Percentiles rank a stretch among this genome's conserved stretches.
These are phyloP conservation scores for Pythium apleroticum DNA, from an alignment of 352 stramenopile genomes.

Conservation along the genomic window DNA sequence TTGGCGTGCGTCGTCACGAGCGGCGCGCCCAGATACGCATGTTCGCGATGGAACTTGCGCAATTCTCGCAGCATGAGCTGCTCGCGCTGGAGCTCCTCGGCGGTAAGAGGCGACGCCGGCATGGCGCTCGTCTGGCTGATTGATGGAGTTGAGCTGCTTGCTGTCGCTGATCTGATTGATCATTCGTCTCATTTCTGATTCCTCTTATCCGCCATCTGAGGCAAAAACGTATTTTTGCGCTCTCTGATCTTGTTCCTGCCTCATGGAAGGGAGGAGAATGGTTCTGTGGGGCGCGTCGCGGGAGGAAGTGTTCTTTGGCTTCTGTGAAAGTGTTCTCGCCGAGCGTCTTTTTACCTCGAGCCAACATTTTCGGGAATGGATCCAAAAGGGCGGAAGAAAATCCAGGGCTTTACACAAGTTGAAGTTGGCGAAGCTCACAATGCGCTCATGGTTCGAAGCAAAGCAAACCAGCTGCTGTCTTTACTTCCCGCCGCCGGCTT, in stretches of 20 bases:
- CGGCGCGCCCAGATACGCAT: conserved; percentile 31
- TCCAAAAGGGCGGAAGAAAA: conserved; percentile 6
- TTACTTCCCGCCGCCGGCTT: background rate
- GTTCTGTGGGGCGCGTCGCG: background rate
- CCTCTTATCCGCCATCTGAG: conserved; percentile 6
- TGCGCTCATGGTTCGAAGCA: background rate
- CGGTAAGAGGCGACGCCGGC: conserved; percentile 9
- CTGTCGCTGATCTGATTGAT: background rate
- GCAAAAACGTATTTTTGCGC: background rate
- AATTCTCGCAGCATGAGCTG: conserved; percentile 73
- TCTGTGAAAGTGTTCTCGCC: background rate
- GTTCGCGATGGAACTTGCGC: conserved; percentile 60
- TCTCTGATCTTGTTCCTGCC: background rate
- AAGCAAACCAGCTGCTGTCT: background rate
- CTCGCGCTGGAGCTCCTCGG: conserved; percentile 42
- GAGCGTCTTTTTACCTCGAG: background rate
- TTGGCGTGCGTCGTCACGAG: conserved; percentile 57
- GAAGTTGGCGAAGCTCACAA: background rate
- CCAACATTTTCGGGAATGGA: background rate
- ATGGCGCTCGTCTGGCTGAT: background rate
- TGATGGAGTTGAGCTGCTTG: background rate
- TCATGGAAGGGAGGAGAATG: too few species aligned
- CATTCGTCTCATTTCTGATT: conserved; percentile 10
- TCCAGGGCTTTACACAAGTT: background rate
- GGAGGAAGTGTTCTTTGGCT: background rate